Evolutionary conservation across 1,284 basidiomycete species (phyloP).

Genomic region (Hypsizygus ulmarius): DNA sequence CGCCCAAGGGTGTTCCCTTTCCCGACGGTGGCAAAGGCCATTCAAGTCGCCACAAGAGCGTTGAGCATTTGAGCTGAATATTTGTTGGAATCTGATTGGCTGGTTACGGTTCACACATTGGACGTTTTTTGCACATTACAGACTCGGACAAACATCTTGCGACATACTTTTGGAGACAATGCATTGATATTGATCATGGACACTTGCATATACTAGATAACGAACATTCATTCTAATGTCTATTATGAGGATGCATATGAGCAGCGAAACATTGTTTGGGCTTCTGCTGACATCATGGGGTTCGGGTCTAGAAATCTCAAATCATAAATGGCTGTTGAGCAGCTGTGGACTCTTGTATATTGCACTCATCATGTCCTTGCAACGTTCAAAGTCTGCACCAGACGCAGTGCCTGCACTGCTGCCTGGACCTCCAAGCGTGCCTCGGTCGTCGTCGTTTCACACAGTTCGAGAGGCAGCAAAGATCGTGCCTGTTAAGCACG

Average conservation of each 20-base stretch:
- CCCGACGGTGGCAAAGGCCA: slow-evolving; percentile 30
- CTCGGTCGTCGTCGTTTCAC: slow-evolving; percentile 23
- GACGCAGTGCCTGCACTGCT: slow-evolving; percentile 22
- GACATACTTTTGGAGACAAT: slow-evolving; percentile 11
- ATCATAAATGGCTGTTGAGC: background rate
- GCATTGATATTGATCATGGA: slow-evolving; percentile 10
- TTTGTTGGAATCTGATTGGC: background rate
- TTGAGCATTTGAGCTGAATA: slow-evolving; percentile 13
- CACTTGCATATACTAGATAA: slow-evolving; percentile 8
- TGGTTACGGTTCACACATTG: background rate
- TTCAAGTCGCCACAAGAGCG: slow-evolving; percentile 12
- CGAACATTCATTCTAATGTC: slow-evolving; percentile 1
- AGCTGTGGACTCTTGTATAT: background rate
- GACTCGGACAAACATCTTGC: slow-evolving; percentile 1
- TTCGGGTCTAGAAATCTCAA: slow-evolving; percentile 4
- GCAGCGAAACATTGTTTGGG: background rate
- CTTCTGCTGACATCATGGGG: slow-evolving; percentile 18
- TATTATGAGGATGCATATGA: background rate
- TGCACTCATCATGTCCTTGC: slow-evolving; percentile 24
- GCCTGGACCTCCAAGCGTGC: slow-evolving; percentile 5
- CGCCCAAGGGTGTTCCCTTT: slow-evolving; percentile 45
- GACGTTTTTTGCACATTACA: background rate
- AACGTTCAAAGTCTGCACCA: slow-evolving; percentile 39
- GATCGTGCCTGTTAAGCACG: background rate
- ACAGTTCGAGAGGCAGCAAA: slow-evolving; percentile 8